Base-by-base conservation (phyloP, 2,329 filamentous ascomycete species). In the Sordariomycetes sp. region DNA sequence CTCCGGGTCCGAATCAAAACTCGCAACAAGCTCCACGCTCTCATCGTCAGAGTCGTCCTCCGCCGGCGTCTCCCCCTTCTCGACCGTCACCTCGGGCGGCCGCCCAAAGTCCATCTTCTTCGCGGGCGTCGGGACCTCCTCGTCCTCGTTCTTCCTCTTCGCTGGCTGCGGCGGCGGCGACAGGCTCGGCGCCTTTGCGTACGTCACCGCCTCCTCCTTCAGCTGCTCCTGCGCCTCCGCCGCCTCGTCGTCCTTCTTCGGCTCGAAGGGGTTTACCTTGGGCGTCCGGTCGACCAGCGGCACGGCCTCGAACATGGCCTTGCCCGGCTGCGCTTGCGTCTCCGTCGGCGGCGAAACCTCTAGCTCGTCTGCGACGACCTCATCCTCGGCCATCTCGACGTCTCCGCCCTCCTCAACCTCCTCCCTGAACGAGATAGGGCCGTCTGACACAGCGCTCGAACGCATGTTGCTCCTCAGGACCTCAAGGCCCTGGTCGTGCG, bases 401-500 rank as follows among this genome's bases (percentile, higher is more conserved):
- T 72, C 66, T 57, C 69, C 67, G 43, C 69, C 67, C 10, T 65
- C 65, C 3, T 60, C 61, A 3, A 58, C 61, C 1, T 62, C 60
- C 22, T 57, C 56, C 24, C 55, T 59, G n/a, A 57, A 57, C 25
- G 35, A 14, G 48, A 43, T 35, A 48, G 50, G 35, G 20, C 28
- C 50, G 14, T 57, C 48, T 3, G 55, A 52, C 22, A 43, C 28
- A 57, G 65, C 63, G 11, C 65, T 67, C 3, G 73, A 71, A 10
- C 79, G 74, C 24, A 90, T 72, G 62, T 82, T 83, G 63, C 78
- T 80, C 53, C 81, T 76, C 59, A 97, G 69, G 11, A 88, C 79
- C 70, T 97, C 92, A 1, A 94, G 82, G 18, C 79, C 80, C 59
- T 81, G 76, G 55, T 86, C 81, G 12, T 78, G 69, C 0, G 84